phyloP scores from a whole-genome alignment of 2,329 filamentous ascomycete genomes.

The Annulohypoxylon truncatum region DNA sequence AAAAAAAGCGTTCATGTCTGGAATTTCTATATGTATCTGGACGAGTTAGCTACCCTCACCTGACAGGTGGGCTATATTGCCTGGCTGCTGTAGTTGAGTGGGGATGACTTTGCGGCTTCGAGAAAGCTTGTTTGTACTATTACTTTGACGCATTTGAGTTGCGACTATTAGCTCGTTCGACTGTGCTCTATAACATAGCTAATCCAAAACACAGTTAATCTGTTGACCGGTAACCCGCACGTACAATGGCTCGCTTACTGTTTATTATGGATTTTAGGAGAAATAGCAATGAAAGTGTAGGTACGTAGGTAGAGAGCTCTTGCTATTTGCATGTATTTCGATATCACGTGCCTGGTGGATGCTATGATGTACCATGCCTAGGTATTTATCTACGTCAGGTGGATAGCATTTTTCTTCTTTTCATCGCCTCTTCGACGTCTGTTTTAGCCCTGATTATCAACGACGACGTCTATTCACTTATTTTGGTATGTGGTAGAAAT shows the following conservation, averaged over 20 bases:
- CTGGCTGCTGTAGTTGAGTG: conserved; percentile 13
- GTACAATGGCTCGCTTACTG: too few relatives aligned
- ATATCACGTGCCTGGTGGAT: background rate
- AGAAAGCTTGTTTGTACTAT: conserved; percentile 34
- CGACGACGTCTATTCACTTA: background rate
- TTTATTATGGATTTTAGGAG: too few relatives aligned
- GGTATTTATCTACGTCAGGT: background rate
- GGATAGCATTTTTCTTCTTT: background rate
- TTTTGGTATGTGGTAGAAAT: background rate
- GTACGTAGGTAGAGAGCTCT: too few relatives aligned
- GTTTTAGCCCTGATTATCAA: background rate
- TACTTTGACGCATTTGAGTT: conserved; percentile 21
- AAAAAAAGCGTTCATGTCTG: conserved; percentile 13
- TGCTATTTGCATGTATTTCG: too few relatives aligned
- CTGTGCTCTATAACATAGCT: conserved; percentile 8
- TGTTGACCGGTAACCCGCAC: background rate
- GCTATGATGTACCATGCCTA: background rate
- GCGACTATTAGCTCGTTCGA: conserved; percentile 14
- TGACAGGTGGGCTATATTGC: background rate
- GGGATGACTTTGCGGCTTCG: conserved; percentile 21
- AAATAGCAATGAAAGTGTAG: background rate
- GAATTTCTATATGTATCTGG: conserved; percentile 25
- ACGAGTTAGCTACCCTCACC: background rate
- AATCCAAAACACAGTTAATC: background rate
- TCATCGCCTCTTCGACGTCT: background rate